Evolutionary conservation across 164 flowering plant genomes (phyloP).

Genomic region (Annona cherimola): DNA sequence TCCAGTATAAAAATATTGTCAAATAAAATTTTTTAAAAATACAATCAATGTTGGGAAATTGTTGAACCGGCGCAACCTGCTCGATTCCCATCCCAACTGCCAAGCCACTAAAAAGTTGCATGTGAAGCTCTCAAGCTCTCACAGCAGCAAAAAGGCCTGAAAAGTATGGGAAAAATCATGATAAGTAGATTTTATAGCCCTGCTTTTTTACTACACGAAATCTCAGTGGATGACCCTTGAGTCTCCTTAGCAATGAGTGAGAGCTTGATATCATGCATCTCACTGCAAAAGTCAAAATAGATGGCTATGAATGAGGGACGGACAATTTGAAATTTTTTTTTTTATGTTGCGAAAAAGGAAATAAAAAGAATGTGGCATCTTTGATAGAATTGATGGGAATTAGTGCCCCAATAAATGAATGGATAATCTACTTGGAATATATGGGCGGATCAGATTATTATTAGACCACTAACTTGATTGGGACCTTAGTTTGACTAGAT

Average conservation of each 20-base stretch:
- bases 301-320: constrained; percentile 7
- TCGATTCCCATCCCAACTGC: background rate
- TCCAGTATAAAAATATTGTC: background rate
- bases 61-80: background rate
- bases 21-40: no score
- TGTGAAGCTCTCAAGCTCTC: constrained; percentile 3
- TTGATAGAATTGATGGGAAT: background rate
- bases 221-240: constrained; percentile 31
- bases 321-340: constrained; percentile 7
- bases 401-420: constrained; percentile 8
- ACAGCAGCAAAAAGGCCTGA: constrained; percentile 7
- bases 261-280: constrained; percentile 15
- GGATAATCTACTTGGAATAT: constrained; percentile 4
- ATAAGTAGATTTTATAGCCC: constrained; percentile 48
- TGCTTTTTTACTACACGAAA: constrained; percentile 57
- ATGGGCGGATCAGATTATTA: background rate
- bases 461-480: background rate
- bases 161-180: constrained; percentile 38
- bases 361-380: background rate
- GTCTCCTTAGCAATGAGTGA: constrained; percentile 32
- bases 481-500: background rate
- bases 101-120: constrained; percentile 2
- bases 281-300: constrained; percentile 19
- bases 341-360: background rate
- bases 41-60: background rate